These are phyloP conservation scores for Phytophthora melonis DNA, from an alignment of 352 stramenopile species.

Conservation along the genomic window DNA sequence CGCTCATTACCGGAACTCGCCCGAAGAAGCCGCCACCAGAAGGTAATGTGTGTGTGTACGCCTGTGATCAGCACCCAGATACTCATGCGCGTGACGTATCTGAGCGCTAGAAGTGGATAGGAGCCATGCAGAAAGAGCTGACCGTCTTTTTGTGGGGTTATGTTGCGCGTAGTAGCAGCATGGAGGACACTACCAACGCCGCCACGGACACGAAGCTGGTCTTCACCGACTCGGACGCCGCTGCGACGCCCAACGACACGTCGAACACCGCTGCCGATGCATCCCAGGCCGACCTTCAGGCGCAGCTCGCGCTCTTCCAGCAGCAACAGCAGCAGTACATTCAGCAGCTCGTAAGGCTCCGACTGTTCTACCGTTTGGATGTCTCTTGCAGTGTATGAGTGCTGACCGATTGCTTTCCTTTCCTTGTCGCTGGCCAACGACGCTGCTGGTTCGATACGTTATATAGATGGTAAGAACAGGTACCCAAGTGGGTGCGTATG, in stretches of 20 bases:
- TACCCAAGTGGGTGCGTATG: too few relatives aligned
- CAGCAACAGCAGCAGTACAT: conserved; percentile 74
- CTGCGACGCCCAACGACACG: conserved; percentile 27
- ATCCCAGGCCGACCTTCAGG: conserved; percentile 52
- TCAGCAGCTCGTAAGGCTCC: conserved; percentile 50
- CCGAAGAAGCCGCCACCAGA: conserved; percentile 24
- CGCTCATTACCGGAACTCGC: conserved; percentile 21
- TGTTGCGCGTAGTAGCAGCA: conserved; percentile 13
- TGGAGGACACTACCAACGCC: conserved; percentile 45
- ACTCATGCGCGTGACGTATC: neutral
- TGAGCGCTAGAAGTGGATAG: neutral
- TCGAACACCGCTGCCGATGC: conserved; percentile 20
- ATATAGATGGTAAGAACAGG: conserved; percentile 44
- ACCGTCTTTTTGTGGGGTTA: neutral
- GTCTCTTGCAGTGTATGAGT: neutral
- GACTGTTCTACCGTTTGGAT: neutral
- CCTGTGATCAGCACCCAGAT: neutral
- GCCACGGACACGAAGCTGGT: conserved; percentile 38
- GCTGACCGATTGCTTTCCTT: conserved; percentile 20
- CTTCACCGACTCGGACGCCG: conserved; percentile 39
- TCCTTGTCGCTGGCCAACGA: neutral
- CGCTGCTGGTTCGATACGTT: conserved; percentile 2
- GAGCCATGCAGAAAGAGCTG: neutral
- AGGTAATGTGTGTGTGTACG: conserved; percentile 2
- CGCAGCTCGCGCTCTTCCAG: conserved; percentile 64